Evolutionary conservation across 176 grass and related monocot species (phyloP), one percentile per base, ranked within the genome.

Genomic region (Triticum timopheevii): DNA sequence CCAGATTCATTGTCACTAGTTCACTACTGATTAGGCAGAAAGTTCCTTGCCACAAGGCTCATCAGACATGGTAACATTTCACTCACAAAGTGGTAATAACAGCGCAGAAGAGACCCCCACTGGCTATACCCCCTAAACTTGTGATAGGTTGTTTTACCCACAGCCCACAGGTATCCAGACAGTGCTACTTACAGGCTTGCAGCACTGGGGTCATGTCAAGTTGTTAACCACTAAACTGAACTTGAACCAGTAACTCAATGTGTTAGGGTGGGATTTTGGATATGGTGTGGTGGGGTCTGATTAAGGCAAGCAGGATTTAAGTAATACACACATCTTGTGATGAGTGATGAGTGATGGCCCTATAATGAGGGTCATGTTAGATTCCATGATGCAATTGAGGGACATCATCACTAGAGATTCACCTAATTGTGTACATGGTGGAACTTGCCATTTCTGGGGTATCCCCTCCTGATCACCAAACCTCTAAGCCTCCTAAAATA

Each of bases 381-480:
- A 93, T 93, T 96, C 94, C 89, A 88, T 93, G 87, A 87, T 89
- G 89, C 94, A 95, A 86, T 38, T 66, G 70, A 86, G 86, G 86
- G 82, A 86, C 91, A 90, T 82, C 91, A 83, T 82, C 88, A 91
- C 81, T 79, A 89, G 88, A 93, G 88, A 93, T 95, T 93, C 90
- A 93, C 75, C 74, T 77, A 73, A 39, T 84, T 73, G 82, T 15
- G 63, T 78, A 72, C 90, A 73, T 59, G 54, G 69, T 44, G 86
- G 82, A 86, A 91, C 86, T 88, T 86, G 82, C 90, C 90, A 85
- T 91, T 88, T 91, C 86, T 86, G 86, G 78, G 82, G 72, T 73
- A 54, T 7, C 73, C 77, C 49, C 61, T 88, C 86, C 86, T 88
- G 86, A 85, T 82, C 86, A 88, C 82, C 80, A 81, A 66, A 87